Percentiles rank a stretch among this genome's conserved stretches.
Evolutionary conservation across 495 filamentous ascomycete genomes (phyloP).

Genomic region (Entonaema liquescens): DNA sequence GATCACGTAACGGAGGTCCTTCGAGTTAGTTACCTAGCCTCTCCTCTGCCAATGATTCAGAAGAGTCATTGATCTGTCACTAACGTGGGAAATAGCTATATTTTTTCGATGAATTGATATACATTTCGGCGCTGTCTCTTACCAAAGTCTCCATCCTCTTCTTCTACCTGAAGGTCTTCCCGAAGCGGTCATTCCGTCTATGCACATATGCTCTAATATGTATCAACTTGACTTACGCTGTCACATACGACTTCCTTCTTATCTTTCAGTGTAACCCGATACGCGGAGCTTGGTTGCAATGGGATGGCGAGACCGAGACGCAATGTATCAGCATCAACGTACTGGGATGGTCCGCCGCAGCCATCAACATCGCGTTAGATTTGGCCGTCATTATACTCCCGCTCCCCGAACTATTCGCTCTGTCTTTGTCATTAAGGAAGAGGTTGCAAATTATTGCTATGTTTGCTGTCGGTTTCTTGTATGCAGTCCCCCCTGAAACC

Average conservation of each 20-base stretch:
- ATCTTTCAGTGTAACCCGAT: slow-evolving; percentile 57
- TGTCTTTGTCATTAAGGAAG: slow-evolving; percentile 47
- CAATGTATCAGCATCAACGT: slow-evolving; percentile 50
- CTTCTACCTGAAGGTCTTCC: slow-evolving; percentile 63
- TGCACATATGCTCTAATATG: slow-evolving; percentile 47
- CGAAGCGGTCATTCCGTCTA: slow-evolving; percentile 51
- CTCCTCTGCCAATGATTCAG: background rate
- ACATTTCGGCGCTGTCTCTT: slow-evolving; percentile 52
- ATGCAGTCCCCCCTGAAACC: background rate
- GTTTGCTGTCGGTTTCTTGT: slow-evolving; percentile 57
- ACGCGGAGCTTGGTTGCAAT: slow-evolving; percentile 48
- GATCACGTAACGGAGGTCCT: slow-evolving; percentile 43
- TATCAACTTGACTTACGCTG: slow-evolving; percentile 44
- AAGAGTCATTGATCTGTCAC: background rate
- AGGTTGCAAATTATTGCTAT: slow-evolving; percentile 53
- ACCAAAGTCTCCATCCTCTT: slow-evolving; percentile 61
- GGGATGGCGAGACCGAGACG: slow-evolving; percentile 48
- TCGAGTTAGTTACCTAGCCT: slow-evolving; percentile 18
- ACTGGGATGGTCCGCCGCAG: slow-evolving; percentile 47
- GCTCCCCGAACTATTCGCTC: slow-evolving; percentile 45
- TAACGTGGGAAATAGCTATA: slow-evolving; percentile 44
- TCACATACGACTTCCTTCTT: slow-evolving; percentile 47
- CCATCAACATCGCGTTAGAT: slow-evolving; percentile 51
- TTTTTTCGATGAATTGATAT: slow-evolving; percentile 51
- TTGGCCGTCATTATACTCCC: slow-evolving; percentile 54